phyloP scores from a whole-genome alignment of 768 basidiomycete species.

The Kwoniella sp. region DNA sequence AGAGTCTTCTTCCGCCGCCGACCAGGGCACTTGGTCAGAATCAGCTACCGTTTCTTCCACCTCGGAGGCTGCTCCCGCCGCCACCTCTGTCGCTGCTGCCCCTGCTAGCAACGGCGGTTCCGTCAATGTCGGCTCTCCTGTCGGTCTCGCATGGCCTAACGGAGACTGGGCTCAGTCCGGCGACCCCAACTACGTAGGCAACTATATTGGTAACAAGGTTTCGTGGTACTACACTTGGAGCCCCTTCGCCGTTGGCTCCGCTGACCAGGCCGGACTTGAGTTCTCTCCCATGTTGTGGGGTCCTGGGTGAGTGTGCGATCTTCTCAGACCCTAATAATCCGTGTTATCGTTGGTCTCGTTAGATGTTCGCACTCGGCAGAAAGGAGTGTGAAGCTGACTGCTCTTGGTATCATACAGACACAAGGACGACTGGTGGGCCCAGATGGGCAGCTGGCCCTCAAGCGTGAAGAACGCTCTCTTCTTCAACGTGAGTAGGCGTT shows the following conservation, averaged over 20 bases:
- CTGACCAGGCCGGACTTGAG: slow-evolving; percentile 60
- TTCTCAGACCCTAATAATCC: no score
- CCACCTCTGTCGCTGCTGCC: slow-evolving; percentile 17
- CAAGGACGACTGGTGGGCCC: slow-evolving; percentile 53
- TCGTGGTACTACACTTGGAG: slow-evolving; percentile 68
- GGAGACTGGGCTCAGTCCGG: slow-evolving; percentile 57
- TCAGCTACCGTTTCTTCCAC: slow-evolving; percentile 13
- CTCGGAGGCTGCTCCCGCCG: slow-evolving; percentile 7
- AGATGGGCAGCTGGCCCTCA: slow-evolving; percentile 60
- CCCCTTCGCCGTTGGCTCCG: slow-evolving; percentile 59
- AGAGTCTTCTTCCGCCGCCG: slow-evolving; percentile 2
- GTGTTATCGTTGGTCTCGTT: no score
- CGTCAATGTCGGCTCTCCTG: slow-evolving; percentile 58
- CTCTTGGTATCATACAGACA: slow-evolving; percentile 29
- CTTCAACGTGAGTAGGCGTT: slow-evolving; percentile 70
- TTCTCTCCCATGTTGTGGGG: slow-evolving; percentile 75
- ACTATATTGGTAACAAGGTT: slow-evolving; percentile 61
- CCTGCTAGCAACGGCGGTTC: slow-evolving; percentile 31
- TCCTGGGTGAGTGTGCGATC: slow-evolving; percentile 57
- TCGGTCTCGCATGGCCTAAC: slow-evolving; percentile 70
- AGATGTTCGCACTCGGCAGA: no score
- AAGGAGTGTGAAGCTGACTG: background rate
- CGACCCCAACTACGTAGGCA: slow-evolving; percentile 57
- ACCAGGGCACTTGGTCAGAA: slow-evolving; percentile 2
- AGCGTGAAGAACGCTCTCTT: slow-evolving; percentile 60